Evolutionary conservation across 2,329 filamentous ascomycete genomes (phyloP).

Genomic region (Colletotrichum filicis): DNA sequence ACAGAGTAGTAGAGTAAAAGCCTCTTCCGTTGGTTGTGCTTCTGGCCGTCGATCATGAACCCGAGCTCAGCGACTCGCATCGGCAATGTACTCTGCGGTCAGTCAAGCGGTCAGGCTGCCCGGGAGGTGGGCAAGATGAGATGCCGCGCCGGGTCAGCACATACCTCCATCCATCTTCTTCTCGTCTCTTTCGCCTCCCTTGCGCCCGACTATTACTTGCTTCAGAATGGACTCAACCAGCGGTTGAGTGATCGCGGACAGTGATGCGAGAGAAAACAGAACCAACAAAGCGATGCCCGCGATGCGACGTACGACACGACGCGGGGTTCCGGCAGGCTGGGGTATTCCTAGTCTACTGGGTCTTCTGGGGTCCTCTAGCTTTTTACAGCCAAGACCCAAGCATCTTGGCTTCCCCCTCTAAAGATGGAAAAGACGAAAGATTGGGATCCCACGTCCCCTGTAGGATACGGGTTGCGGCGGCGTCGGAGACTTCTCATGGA

Average conservation of each 20-base stretch:
- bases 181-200: neutral
- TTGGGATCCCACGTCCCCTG: neutral
- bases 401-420: conserved; percentile 10
- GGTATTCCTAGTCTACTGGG: neutral
- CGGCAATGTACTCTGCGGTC: neutral
- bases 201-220: neutral
- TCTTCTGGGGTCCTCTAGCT: conserved; percentile 3
- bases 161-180: conserved; percentile 2
- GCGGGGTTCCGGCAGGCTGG: conserved; percentile 15
- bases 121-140: conserved; percentile 10
- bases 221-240: neutral
- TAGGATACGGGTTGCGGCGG: neutral
- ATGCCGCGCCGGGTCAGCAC: conserved; percentile 32
- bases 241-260: neutral
- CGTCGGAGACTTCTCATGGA: neutral
- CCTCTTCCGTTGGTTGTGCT: neutral
- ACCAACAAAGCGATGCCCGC: neutral
- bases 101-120: neutral
- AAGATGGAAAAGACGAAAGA: conserved; percentile 13
- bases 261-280: neutral
- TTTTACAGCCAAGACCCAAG: conserved; percentile 30
- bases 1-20: neutral
- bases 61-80: neutral
- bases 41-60: neutral
- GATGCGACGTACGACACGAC: neutral